phyloP scores from a whole-genome alignment of 768 basidiomycete species.

The Suillus lakei region DNA sequence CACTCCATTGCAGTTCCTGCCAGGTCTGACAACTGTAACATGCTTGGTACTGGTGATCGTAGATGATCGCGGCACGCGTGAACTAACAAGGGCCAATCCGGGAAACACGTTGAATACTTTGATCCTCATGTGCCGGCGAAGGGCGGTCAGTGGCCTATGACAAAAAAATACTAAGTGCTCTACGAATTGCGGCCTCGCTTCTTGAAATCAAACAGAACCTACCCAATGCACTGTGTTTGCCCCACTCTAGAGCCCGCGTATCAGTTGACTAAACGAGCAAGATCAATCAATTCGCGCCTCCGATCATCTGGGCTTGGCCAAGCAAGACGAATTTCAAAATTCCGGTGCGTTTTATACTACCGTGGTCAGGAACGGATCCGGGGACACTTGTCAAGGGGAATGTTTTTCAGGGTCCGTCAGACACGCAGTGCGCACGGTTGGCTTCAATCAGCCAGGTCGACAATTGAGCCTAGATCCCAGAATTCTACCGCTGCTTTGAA shows the following conservation, averaged over 20 bases:
- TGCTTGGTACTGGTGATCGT: background rate
- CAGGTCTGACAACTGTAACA: background rate
- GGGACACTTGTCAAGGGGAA: background rate
- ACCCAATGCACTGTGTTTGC: no score
- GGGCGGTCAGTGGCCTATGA: background rate
- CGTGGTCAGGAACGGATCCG: background rate
- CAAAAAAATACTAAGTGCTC: background rate
- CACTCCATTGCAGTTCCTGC: background rate
- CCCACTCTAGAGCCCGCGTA: background rate
- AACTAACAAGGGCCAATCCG: background rate
- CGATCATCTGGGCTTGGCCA: background rate
- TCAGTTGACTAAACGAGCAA: background rate
- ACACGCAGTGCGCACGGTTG: background rate
- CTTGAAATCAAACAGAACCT: background rate
- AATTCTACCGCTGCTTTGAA: background rate
- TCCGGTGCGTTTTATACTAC: background rate
- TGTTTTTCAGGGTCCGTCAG: background rate
- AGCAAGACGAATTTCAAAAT: background rate
- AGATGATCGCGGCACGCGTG: background rate
- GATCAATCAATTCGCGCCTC: background rate
- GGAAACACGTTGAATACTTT: background rate
- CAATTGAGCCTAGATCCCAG: background rate
- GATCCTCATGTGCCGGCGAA: background rate
- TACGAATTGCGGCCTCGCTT: background rate
- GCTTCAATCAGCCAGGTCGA: background rate